phyloP scores from a whole-genome alignment of 2,329 filamentous ascomycete genomes.

The Mariannaea sp. region DNA sequence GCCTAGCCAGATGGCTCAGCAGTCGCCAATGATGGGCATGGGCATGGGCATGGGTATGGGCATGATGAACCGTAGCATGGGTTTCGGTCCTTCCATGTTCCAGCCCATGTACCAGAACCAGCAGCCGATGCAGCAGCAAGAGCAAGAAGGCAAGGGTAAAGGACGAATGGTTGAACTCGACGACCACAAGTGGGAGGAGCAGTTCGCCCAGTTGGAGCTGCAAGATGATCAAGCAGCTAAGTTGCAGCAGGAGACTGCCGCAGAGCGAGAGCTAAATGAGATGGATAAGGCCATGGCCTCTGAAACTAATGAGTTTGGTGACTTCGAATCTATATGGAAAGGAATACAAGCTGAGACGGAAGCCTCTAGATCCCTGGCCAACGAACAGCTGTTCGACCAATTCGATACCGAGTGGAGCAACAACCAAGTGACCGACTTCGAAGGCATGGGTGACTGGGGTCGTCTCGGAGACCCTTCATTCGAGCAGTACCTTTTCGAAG shows the following conservation, averaged over 20 bases:
- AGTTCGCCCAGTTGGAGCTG: conserved; percentile 87
- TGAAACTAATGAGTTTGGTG: conserved; percentile 77
- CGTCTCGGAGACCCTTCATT: conserved; percentile 75
- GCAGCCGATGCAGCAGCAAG: conserved; percentile 50
- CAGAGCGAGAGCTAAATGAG: conserved; percentile 85
- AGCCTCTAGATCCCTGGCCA: conserved; percentile 72
- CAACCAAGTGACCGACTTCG: conserved; percentile 60
- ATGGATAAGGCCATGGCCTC: conserved; percentile 73
- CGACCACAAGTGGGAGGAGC: conserved; percentile 93
- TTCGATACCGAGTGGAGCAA: conserved; percentile 81
- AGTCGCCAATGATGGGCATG: conserved; percentile 65
- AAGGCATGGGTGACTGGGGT: conserved; percentile 66
- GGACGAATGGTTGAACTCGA: conserved; percentile 94
- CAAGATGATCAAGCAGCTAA: conserved; percentile 61
- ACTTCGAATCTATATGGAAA: conserved; percentile 89
- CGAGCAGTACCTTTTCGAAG: conserved; percentile 92
- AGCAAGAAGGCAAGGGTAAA: conserved; percentile 72
- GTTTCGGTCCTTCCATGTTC: conserved; percentile 59
- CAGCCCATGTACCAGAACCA: conserved; percentile 54
- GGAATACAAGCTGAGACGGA: conserved; percentile 79
- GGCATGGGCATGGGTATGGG: conserved; percentile 48
- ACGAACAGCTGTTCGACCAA: conserved; percentile 67
- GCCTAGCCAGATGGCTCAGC: conserved; percentile 55
- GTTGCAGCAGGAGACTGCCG: conserved; percentile 66
- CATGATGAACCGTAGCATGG: conserved; percentile 58